Evolutionary conservation across 176 grass and related monocot genomes (phyloP), one percentile per base, ranked within the genome.

Genomic region (Avena sativa): DNA sequence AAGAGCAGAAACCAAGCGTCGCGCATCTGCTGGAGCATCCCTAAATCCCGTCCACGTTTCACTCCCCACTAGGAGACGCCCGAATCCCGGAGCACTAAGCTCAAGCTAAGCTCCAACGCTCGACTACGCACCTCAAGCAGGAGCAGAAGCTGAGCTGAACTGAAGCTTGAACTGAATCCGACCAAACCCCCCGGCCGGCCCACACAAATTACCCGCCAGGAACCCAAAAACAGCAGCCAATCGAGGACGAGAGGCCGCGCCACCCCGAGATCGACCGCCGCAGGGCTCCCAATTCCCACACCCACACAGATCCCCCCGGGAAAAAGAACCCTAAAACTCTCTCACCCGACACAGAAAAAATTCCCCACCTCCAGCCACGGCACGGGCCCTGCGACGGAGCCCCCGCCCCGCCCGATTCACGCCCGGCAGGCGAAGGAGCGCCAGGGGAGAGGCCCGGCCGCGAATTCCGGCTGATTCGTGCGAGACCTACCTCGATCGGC

Each of bases 401-500:
- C 36, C 25, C 48, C 20, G 21, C n/a, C n/a, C 85, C 83, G 13
- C 82, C 63, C 53, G 86, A 91, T 91, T 88, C 90, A 48, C 78
- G 57, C 21, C 55, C 46, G 0, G 56, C 62, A 12, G 61, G 47
- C 4, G n/a, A 4, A 19, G 11, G 19, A 36, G 70, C 78, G 4
- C 82, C 32, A 4, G 9, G 13, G 76, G 20, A 61, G 62, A 11
- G 75, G 13, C 4, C 19, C 40, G 0, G 71, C 52, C 82, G 64
- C 46, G 78, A 89, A 91, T 91, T 91, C 55, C 71, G 83, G 32
- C 83, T 21, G 90, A 91, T 86, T 91, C 62, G 46, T 34, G 86
- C 44, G 55, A 81, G 81, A 91, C 86, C 83, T 91, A 91, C 90
- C 90, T 91, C 83, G 79, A 86, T 83, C 79, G 79, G 79, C 89